A percentile compares a stretch with the other conserved stretches of the same genome.
phyloP scores from a whole-genome alignment of 192 early-diverging fungal genomes.

The Coemansia sp. region DNA sequence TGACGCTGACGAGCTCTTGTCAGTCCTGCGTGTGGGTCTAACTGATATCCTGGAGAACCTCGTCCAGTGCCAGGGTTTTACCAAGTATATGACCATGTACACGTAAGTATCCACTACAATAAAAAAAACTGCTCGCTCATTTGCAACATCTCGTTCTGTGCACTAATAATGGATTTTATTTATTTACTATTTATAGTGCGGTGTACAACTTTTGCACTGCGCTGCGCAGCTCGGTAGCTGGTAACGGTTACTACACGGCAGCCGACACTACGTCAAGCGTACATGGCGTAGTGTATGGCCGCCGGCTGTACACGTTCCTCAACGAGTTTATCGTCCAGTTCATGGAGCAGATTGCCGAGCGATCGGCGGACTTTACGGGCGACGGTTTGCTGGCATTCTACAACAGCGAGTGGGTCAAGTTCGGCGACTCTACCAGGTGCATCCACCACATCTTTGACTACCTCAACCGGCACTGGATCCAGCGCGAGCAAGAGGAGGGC shows the following conservation, averaged over 20 bases:
- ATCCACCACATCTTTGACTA: constrained; percentile 93
- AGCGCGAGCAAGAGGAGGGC: constrained; percentile 93
- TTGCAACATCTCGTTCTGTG: constrained; percentile 1
- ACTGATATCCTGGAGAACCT: constrained; percentile 79
- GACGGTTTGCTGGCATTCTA: constrained; percentile 86
- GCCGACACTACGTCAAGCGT: constrained; percentile 54
- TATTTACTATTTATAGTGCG: constrained; percentile 25
- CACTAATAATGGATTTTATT: background rate
- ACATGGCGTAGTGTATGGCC: constrained; percentile 56
- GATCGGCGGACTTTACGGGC: constrained; percentile 69
- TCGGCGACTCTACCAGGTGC: constrained; percentile 79
- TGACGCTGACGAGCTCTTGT: constrained; percentile 69
- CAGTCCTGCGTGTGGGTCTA: constrained; percentile 72
- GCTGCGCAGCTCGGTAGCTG: constrained; percentile 30
- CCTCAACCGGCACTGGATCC: constrained; percentile 97
- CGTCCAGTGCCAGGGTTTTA: constrained; percentile 72
- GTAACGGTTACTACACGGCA: constrained; percentile 27
- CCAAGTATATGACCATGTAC: constrained; percentile 71
- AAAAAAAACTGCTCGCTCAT: background rate
- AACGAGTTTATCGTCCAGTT: constrained; percentile 60
- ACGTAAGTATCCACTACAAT: constrained; percentile 62
- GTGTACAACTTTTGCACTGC: constrained; percentile 60
- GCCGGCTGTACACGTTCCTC: constrained; percentile 66
- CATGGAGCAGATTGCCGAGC: constrained; percentile 55
- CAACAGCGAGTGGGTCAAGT: constrained; percentile 87